phyloP scores from a whole-genome alignment of 768 basidiomycete genomes.

The Boletus tomentosulus region DNA sequence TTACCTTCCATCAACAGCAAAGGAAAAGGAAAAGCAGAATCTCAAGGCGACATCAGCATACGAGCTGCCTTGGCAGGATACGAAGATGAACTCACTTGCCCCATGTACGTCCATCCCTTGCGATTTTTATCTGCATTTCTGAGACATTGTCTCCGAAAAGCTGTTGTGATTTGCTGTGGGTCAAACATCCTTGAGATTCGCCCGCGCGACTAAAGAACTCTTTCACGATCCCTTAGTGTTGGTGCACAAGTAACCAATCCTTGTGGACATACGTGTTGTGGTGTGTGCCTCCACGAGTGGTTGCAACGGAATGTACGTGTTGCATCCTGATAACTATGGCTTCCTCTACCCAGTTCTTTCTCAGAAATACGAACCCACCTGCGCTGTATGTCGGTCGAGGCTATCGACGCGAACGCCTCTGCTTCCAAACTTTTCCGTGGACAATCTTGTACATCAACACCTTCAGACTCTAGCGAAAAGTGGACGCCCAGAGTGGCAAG shows the following conservation, averaged over 20 bases:
- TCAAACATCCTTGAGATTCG: slow-evolving; percentile 1
- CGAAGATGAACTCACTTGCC: slow-evolving; percentile 64
- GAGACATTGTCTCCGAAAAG: slow-evolving; percentile 36
- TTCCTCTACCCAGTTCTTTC: slow-evolving; percentile 2
- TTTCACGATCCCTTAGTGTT: slow-evolving; percentile 38
- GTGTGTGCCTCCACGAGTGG: slow-evolving; percentile 63
- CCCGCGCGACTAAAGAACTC: neutral
- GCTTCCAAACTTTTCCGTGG: slow-evolving; percentile 61
- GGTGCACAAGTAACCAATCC: slow-evolving; percentile 61
- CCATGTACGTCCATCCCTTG: slow-evolving; percentile 52
- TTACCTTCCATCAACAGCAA: slow-evolving; percentile 31
- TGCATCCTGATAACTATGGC: neutral
- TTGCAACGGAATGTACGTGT: slow-evolving; percentile 45
- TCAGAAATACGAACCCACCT: slow-evolving; percentile 43
- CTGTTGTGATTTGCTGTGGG: slow-evolving; percentile 70
- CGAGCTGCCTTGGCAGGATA: slow-evolving; percentile 40
- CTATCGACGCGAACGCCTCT: slow-evolving; percentile 42
- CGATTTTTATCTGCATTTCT: neutral
- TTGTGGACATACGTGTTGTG: slow-evolving; percentile 73
- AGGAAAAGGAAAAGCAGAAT: slow-evolving; percentile 40
- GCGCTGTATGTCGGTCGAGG: slow-evolving; percentile 56
- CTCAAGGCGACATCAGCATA: slow-evolving; percentile 21
- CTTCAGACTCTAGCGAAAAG: slow-evolving; percentile 43
- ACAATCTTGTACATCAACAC: slow-evolving; percentile 58
- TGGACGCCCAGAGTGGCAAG: slow-evolving; percentile 51